Evolutionary conservation across 2,329 filamentous ascomycete species (phyloP), one percentile per base, ranked within the genome.

Genomic region (Chaetomiaceae sp.): DNA sequence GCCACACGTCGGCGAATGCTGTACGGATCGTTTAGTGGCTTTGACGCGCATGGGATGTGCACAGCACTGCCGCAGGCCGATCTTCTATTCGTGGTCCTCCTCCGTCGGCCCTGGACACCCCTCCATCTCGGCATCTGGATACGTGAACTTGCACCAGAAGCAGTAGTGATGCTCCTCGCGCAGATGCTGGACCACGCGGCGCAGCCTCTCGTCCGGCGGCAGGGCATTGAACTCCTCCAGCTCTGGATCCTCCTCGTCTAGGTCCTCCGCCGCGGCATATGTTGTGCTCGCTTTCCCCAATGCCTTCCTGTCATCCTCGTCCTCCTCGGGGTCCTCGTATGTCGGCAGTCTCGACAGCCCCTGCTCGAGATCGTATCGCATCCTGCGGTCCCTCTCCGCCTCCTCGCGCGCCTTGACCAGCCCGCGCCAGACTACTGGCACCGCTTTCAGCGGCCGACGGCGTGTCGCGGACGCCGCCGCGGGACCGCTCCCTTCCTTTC

Each of bases 61-160:
- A 29, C 10, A 29, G 4, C 29, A n/a, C 4, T 6, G 12, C 4
- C 3, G 6, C 4, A 6, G n/a, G n/a, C n/a, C 27, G 22, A 24
- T 24, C 18, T 30, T 10, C 17, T 58, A 77, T 56, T 83, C 79
- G 51, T 84, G 80, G 58, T 96, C 90, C 60, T 95, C 89, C 66
- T 96, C 93, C 0, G 81, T 86, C 29, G 83, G 46, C 1, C 93
- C 93, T 0, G 93, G 91, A 71, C 93, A 98, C 0, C 87, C 90
- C 11, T 93, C 88, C 84, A 96, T 83, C 29, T 70, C 66, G 29
- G 69, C 70, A 59, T 88, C 81, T 0, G 81, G 77, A 63, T 96
- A 98, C 42, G 72, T 72, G 65, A 77, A 85, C 64, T 96, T 97
- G 68, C 93, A 98, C 86, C 90, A 98, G 63, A 96, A 95, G 68